phyloP scores from a whole-genome alignment of 2,329 filamentous ascomycete genomes.

The Proliferodiscus dingleyae region DNA sequence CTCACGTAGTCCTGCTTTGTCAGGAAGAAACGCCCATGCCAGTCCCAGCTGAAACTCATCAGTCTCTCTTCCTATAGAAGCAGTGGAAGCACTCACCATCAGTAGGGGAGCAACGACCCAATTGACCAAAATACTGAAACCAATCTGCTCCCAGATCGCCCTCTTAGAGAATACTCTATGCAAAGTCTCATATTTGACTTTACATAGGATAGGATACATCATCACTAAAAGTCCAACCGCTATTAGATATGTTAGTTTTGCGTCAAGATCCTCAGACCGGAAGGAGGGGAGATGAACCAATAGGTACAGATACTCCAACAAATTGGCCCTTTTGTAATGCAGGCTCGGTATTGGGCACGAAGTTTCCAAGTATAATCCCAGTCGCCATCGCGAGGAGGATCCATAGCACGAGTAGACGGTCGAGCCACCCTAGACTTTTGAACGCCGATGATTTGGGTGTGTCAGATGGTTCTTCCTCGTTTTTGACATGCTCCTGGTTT shows the following conservation, averaged over 20 bases:
- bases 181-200: constrained; percentile 72
- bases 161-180: constrained; percentile 59
- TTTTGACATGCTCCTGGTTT: constrained; percentile 3
- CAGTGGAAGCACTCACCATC: constrained; percentile 47
- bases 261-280: background rate
- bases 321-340: constrained; percentile 57
- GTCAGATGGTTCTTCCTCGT: background rate
- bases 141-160: constrained; percentile 72
- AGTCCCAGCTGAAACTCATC: constrained; percentile 43
- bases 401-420: constrained; percentile 50
- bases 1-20: constrained; percentile 51
- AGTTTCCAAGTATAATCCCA: constrained; percentile 60
- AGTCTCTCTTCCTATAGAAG: background rate
- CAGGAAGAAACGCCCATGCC: constrained; percentile 63
- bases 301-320: constrained; percentile 58
- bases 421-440: constrained; percentile 40
- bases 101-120: constrained; percentile 79
- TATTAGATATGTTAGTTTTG: constrained; percentile 29
- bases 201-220: constrained; percentile 93
- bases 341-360: constrained; percentile 49
- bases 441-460: constrained; percentile 21
- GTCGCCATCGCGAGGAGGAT: constrained; percentile 63
- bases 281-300: constrained; percentile 40
- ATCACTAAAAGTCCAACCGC: constrained; percentile 79
- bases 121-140: constrained; percentile 70